Percentiles rank a stretch among this genome's conserved stretches.
Evolutionary conservation across 306 rosid genomes (phyloP).

Genomic region (Cicer chorassanicum): DNA sequence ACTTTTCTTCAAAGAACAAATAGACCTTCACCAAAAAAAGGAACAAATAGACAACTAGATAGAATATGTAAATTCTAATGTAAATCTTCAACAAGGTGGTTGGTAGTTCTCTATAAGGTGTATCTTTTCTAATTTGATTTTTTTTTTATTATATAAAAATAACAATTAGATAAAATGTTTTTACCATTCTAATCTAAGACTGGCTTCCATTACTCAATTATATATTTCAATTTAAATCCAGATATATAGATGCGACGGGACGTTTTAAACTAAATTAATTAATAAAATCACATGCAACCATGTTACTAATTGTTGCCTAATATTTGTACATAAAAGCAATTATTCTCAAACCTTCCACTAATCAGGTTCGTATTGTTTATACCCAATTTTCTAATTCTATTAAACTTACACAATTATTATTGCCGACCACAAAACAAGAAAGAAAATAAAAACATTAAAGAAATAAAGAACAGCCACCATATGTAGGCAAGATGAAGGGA

Average conservation of each 20-base stretch:
- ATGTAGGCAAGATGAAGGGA: conserved; percentile 34
- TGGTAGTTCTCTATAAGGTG: no score
- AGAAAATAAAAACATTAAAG: conserved; percentile 8
- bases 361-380: conserved; percentile 26
- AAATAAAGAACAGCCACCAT: neutral
- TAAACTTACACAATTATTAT: conserved; percentile 38
- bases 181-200: neutral
- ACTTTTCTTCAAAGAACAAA: no score
- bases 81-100: no score
- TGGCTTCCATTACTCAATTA: neutral
- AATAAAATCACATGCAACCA: conserved; percentile 56
- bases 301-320: conserved; percentile 45
- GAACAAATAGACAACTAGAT: no score
- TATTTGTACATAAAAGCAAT: conserved; percentile 39
- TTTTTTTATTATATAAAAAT: no score
- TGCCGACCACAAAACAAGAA: conserved; percentile 53
- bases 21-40: no score
- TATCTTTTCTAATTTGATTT: no score
- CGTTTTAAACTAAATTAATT: conserved; percentile 3
- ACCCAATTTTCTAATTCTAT: conserved; percentile 12
- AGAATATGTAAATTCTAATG: no score
- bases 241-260: neutral
- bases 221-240: neutral
- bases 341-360: conserved; percentile 43
- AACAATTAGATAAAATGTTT: no score